A percentile compares a stretch with the other conserved stretches of the same genome.
Evolutionary conservation across 371 early-diverging fungal genomes (phyloP).

Genomic region (Rhizopus stolonifer): DNA sequence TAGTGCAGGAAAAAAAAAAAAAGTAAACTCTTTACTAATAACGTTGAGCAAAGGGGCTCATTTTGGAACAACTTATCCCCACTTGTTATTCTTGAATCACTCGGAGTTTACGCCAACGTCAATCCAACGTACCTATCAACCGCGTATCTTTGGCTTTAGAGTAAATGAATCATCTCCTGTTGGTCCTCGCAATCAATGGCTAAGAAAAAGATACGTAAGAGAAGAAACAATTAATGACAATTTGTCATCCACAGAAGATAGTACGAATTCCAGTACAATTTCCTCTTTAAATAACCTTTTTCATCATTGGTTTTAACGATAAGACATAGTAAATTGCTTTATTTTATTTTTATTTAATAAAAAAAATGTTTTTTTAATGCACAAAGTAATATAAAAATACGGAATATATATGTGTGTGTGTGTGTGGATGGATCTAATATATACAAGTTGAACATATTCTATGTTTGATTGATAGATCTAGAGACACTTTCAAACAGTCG

Average conservation of each 20-base stretch:
- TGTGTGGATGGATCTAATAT: not conserved
- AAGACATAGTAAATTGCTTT: too few species aligned
- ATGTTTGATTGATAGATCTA: slow-evolving; percentile 51
- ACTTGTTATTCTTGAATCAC: slow-evolving; percentile 85
- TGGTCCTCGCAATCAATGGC: slow-evolving; percentile 80
- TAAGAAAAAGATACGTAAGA: slow-evolving; percentile 54
- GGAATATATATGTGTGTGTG: not conserved
- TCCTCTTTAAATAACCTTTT: too few species aligned
- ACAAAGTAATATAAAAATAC: slow-evolving; percentile 10
- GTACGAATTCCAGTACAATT: too few species aligned
- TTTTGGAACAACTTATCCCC: slow-evolving; percentile 96
- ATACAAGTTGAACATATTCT: slow-evolving; percentile 8
- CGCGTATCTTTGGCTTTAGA: slow-evolving; percentile 82
- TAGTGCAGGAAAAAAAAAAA: slow-evolving; percentile 3
- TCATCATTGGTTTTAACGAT: too few species aligned
- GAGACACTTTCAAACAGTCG: slow-evolving; percentile 73
- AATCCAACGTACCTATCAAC: slow-evolving; percentile 60
- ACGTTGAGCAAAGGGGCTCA: slow-evolving; percentile 80
- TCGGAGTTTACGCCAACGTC: slow-evolving; percentile 69
- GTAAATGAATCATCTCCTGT: slow-evolving; percentile 55
- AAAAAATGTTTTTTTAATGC: too few species aligned
- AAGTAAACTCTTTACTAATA: slow-evolving; percentile 1
- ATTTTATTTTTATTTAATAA: too few species aligned
- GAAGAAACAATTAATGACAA: too few species aligned
- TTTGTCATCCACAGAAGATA: too few species aligned